phyloP scores from a whole-genome alignment of 495 filamentous ascomycete genomes.

The Apodospora peruviana region DNA sequence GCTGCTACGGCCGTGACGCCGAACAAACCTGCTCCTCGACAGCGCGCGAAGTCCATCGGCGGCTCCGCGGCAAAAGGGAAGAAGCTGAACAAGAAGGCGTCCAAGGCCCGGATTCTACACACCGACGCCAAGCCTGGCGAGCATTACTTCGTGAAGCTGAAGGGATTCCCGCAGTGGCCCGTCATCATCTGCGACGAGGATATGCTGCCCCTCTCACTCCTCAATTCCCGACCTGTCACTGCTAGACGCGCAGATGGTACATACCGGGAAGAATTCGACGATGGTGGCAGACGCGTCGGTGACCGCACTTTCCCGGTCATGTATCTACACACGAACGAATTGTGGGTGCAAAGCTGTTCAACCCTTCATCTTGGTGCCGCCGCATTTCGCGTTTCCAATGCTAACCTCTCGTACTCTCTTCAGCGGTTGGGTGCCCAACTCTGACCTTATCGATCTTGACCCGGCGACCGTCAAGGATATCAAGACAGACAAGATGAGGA shows the following conservation, averaged over 20 bases:
- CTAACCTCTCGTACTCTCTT: slow-evolving; percentile 11
- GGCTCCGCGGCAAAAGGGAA: slow-evolving; percentile 66
- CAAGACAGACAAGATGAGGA: slow-evolving; percentile 66
- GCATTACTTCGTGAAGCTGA: slow-evolving; percentile 79
- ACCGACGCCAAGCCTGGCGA: slow-evolving; percentile 78
- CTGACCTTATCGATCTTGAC: slow-evolving; percentile 67
- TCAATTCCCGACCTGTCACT: slow-evolving; percentile 71
- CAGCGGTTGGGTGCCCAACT: slow-evolving; percentile 83
- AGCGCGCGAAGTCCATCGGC: slow-evolving; percentile 60
- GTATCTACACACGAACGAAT: slow-evolving; percentile 91
- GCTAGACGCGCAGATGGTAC: slow-evolving; percentile 73
- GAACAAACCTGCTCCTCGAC: slow-evolving; percentile 40
- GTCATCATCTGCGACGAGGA: slow-evolving; percentile 86
- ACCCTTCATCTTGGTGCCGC: background rate
- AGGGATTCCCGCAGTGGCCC: slow-evolving; percentile 87
- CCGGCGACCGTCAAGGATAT: slow-evolving; percentile 58
- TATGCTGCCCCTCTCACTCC: slow-evolving; percentile 71
- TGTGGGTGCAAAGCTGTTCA: slow-evolving; percentile 58
- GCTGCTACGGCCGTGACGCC: slow-evolving; percentile 17
- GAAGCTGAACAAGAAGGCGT: slow-evolving; percentile 81
- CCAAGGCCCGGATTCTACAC: slow-evolving; percentile 61
- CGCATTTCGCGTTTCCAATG: background rate
- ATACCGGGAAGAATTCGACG: slow-evolving; percentile 75
- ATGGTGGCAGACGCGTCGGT: slow-evolving; percentile 72
- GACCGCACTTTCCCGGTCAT: slow-evolving; percentile 89